These are phyloP conservation scores for Kitagawia praeruptora DNA, from an alignment of 129 eudicot genomes.

Conservation along the genomic window DNA sequence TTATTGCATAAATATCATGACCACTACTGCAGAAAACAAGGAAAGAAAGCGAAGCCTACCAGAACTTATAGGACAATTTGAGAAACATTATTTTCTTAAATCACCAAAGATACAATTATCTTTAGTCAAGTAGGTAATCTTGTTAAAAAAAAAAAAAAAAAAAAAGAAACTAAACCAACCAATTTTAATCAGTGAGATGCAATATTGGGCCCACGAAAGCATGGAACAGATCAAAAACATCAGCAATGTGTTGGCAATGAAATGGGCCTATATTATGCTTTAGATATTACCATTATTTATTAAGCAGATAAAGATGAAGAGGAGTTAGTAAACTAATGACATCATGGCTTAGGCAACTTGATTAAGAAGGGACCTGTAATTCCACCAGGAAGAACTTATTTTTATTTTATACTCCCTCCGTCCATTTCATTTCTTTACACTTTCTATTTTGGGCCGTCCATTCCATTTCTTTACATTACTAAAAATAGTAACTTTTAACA, in stretches of 20 bases:
- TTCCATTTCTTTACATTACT: too few species aligned
- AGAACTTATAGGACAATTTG: not conserved
- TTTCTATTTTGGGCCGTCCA: too few species aligned
- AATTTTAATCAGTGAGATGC: not conserved
- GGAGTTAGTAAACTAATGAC: slow-evolving; percentile 12
- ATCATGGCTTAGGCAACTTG: slow-evolving; percentile 31
- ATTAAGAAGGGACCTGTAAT: not conserved
- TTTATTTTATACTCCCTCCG: not conserved
- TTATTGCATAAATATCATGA: too few species aligned
- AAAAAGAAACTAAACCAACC: not conserved
- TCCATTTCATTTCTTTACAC: too few species aligned
- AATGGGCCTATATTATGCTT: slow-evolving; percentile 7
- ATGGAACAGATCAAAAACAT: slow-evolving; percentile 8
- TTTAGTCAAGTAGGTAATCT: slow-evolving; percentile 15
- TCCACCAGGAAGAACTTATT: not conserved
- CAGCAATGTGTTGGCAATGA: slow-evolving; percentile 24
- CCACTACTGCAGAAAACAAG: not conserved
- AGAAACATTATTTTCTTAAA: too few species aligned
- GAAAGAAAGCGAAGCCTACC: not conserved
- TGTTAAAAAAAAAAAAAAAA: slow-evolving; percentile 7
- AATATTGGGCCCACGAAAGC: slow-evolving; percentile 9
- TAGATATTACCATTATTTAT: not conserved
- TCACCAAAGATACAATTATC: too few species aligned
- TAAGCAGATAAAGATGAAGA: not conserved
- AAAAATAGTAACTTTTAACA: too few species aligned